Evolutionary conservation across 78 protist species (phyloP), one percentile per base, ranked within the genome.

Genomic region (Andalucia godoyi): DNA sequence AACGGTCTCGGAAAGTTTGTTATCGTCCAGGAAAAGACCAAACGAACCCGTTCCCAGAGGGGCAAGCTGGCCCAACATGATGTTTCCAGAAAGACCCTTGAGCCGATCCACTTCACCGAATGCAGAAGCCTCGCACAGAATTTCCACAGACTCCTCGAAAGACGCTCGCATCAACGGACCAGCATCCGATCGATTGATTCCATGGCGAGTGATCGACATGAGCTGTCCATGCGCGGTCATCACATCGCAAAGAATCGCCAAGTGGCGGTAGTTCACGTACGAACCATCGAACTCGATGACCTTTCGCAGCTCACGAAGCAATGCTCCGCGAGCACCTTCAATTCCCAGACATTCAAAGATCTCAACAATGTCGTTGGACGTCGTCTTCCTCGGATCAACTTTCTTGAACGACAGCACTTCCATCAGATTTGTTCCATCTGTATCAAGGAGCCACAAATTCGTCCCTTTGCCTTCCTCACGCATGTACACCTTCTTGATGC

Each of bases 131-230:
- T 84, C 90, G 70, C 83, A 38, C 17, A 98, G 82, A 39, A 94
- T 85, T 7, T 98, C 98, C 2, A 91, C 96, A 17, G 99, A 91
- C 88, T 98, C 98, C 78, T 98, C 99, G 74, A 94, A 98, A 10
- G 99, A 94, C 60, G 86, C 74, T 32, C 89, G 55, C 90, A 73
- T 79, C 42, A 93, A 32, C 27, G 94, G 76, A 40, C 87, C 84
- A 4, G 61, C 68, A 25, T 39, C 63, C 42, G 1, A 71, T 30
- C 95, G 74, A 79, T 92, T 94, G 90, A 95, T 89, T 30, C 99
- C 99, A 58, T 95, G 99, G 18, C 99, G 89, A 10, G 98, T 83
- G 42, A 98, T 88, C 23, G 99, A 33, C 93, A 90, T 83, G 33
- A 95, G 74, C 61, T 37, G 40, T 29, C 99, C 99, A 7, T 82